These are phyloP conservation scores for Yamadazyma scolyti DNA, from an alignment of 805 yeast genomes.

Conservation along the genomic window DNA sequence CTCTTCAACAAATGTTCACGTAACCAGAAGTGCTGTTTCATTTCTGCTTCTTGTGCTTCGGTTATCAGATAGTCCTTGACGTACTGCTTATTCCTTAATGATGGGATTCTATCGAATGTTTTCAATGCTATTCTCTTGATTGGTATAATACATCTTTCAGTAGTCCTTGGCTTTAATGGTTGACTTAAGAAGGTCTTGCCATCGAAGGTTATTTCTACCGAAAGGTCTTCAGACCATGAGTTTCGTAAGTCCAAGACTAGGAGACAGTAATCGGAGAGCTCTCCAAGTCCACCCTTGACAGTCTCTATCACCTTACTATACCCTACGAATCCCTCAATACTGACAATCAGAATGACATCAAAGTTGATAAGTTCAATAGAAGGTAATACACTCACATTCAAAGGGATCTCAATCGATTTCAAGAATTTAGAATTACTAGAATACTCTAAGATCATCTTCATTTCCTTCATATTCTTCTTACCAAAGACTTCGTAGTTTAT, in stretches of 20 bases:
- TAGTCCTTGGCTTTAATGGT: constrained; percentile 23
- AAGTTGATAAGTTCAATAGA: constrained; percentile 72
- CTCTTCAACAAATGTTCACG: constrained; percentile 58
- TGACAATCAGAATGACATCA: constrained; percentile 63
- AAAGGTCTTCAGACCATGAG: constrained; percentile 62
- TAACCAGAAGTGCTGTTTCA: constrained; percentile 77
- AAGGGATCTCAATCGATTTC: constrained; percentile 63
- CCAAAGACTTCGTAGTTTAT: constrained; percentile 63
- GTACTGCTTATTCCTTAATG: constrained; percentile 66
- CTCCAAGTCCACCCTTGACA: constrained; percentile 2
- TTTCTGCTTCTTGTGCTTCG: constrained; percentile 52
- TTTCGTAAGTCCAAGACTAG: constrained; percentile 76
- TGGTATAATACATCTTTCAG: constrained; percentile 66
- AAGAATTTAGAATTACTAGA: constrained; percentile 37
- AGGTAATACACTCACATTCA: constrained; percentile 65
- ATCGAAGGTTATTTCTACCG: constrained; percentile 8
- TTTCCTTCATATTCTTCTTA: constrained; percentile 67
- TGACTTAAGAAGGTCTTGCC: constrained; percentile 16
- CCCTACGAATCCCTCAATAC: constrained; percentile 11
- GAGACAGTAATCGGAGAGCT: constrained; percentile 51
- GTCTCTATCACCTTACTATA: too few relatives aligned
- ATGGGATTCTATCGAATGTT: constrained; percentile 58
- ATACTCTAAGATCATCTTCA: constrained; percentile 64
- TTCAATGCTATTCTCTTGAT: constrained; percentile 50
- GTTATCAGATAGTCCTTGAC: constrained; percentile 53